Percentiles rank a stretch among this genome's conserved stretches.
These are phyloP conservation scores for Helichrysum umbraculigerum DNA, from an alignment of 129 eudicot genomes.

Conservation along the genomic window DNA sequence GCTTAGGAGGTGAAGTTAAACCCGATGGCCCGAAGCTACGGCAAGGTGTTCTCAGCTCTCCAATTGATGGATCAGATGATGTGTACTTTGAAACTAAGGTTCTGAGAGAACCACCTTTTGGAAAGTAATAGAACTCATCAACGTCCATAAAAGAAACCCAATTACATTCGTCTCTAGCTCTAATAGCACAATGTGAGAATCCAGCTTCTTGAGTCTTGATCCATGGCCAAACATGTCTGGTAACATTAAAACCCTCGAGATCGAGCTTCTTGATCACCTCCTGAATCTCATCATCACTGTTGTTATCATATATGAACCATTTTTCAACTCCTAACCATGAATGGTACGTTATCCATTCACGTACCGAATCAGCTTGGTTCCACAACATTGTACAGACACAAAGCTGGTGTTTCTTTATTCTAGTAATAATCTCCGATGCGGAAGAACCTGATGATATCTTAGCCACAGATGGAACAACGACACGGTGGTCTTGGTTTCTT, in stretches of 20 bases:
- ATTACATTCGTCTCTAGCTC: conserved; percentile 63
- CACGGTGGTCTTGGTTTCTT: conserved; percentile 28
- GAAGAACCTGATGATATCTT: conserved; percentile 36
- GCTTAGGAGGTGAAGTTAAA: conserved; percentile 52
- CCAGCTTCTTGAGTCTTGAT: conserved; percentile 99
- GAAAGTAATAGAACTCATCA: conserved; percentile 87
- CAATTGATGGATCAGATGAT: conserved; percentile 37
- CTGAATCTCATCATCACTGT: conserved; percentile 70
- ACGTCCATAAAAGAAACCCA: conserved; percentile 97
- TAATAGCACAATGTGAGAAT: conserved; percentile 86
- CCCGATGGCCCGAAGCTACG: conserved; percentile 96
- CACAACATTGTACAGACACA: conserved; percentile 96
- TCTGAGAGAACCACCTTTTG: conserved; percentile 37
- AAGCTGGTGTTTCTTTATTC: conserved; percentile 52
- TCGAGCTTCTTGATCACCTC: conserved; percentile 61
- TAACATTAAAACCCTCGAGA: conserved; percentile 57
- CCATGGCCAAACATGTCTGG: conserved; percentile 93
- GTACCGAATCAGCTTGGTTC: conserved; percentile 85
- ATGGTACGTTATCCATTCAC: conserved; percentile 89
- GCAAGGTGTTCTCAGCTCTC: conserved; percentile 80
- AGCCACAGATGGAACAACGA: conserved; percentile 72
- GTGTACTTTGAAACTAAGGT: conserved; percentile 59
- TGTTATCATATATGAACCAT: conserved; percentile 93
- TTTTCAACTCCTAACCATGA: conserved; percentile 95
- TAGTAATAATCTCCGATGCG: neutral